These are phyloP conservation scores for Coemansia sp. DNA, from an alignment of 192 early-diverging fungal genomes.

Conservation along the genomic window DNA sequence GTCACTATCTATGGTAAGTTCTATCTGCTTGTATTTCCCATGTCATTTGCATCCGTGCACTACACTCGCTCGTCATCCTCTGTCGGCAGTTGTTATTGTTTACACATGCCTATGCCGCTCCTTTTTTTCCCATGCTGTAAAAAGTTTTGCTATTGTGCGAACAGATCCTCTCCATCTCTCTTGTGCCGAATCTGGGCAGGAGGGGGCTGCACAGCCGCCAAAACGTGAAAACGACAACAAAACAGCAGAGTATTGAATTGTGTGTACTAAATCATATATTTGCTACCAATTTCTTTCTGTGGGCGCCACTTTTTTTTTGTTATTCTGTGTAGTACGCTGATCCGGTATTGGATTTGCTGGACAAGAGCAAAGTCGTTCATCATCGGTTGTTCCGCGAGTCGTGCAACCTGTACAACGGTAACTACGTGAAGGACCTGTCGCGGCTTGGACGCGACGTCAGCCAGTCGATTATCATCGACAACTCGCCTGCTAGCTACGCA, in stretches of 20 bases:
- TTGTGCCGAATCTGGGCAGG: background rate
- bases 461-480: constrained; percentile 92
- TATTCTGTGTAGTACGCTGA: constrained; percentile 87
- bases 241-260: constrained; percentile 2
- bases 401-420: constrained; percentile 93
- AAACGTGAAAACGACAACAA: background rate
- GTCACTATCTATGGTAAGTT: constrained; percentile 75
- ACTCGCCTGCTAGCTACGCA: constrained; percentile 93
- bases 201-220: constrained; percentile 50
- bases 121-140: background rate
- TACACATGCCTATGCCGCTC: background rate
- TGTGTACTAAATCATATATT: background rate
- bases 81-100: constrained; percentile 8
- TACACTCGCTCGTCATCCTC: background rate
- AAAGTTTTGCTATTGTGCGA: background rate
- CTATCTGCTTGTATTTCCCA: background rate
- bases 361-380: constrained; percentile 79
- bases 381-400: constrained; percentile 96
- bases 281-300: background rate
- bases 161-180: background rate
- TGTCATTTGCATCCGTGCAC: constrained; percentile 6
- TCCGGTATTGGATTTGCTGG: constrained; percentile 94
- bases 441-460: constrained; percentile 85
- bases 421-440: constrained; percentile 96
- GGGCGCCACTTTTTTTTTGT: constrained; percentile 9